Evolutionary conservation across 345 rosid genomes (phyloP).

Genomic region (Sisymbrium irio): DNA sequence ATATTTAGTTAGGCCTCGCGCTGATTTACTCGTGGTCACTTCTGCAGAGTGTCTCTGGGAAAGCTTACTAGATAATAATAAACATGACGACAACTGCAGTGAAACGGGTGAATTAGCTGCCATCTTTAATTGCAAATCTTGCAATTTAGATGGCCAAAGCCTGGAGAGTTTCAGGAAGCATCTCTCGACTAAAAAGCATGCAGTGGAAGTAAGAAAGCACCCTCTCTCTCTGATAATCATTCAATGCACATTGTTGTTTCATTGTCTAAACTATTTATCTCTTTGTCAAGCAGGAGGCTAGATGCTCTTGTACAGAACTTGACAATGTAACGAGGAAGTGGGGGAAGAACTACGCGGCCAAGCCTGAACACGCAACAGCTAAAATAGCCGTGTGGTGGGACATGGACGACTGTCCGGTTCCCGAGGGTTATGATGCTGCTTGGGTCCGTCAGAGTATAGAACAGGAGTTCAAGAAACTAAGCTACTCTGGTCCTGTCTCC

Average conservation of each 20-base stretch:
- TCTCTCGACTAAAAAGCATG: background rate
- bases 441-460: background rate
- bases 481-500: conserved; percentile 17
- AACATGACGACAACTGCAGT: no score
- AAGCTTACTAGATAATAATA: no score
- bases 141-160: background rate
- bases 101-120: no score
- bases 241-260: no score
- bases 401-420: background rate
- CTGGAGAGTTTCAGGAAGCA: background rate
- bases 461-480: background rate
- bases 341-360: no score
- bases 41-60: background rate
- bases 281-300: no score
- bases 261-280: no score
- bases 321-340: no score
- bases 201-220: background rate
- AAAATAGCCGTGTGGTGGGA: no score
- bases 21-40: background rate
- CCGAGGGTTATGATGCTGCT: background rate
- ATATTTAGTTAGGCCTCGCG: background rate
- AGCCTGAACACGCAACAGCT: no score
- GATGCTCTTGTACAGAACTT: no score
- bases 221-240: background rate
- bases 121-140: no score